Percentiles rank a stretch among this genome's conserved stretches.
Evolutionary conservation across 2,329 filamentous ascomycete genomes (phyloP).

Genomic region (Cercospora beticola): DNA sequence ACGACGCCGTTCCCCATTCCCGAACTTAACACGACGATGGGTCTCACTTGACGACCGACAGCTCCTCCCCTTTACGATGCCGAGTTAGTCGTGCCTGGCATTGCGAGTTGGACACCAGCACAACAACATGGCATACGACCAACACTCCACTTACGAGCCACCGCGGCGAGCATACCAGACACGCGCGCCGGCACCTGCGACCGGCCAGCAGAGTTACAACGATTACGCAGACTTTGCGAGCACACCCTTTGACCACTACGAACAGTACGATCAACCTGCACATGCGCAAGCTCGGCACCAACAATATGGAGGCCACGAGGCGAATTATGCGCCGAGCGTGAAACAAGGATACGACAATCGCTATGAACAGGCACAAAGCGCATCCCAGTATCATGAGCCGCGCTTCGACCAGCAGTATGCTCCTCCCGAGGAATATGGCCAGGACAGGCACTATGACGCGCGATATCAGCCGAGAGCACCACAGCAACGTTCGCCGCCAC

Average conservation of each 20-base stretch:
- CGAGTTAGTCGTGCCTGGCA: not conserved
- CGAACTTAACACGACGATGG: not conserved
- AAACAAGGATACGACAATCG: conserved; percentile 15
- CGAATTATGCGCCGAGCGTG: conserved; percentile 16
- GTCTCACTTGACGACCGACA: not conserved
- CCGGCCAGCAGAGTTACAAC: conserved; percentile 17
- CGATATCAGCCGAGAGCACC: conserved; percentile 32
- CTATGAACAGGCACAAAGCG: conserved; percentile 17
- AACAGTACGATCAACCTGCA: conserved; percentile 22
- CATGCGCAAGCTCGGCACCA: conserved; percentile 19
- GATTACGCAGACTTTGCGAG: conserved; percentile 22
- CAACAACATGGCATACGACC: conserved; percentile 31
- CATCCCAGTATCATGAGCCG: conserved; percentile 8
- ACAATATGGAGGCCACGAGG: conserved; percentile 15
- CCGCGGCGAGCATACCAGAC: conserved; percentile 25
- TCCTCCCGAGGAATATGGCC: conserved; percentile 16
- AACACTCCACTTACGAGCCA: conserved; percentile 28
- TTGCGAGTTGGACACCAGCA: conserved; percentile 1
- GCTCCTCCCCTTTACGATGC: not conserved
- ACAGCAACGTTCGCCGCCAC: conserved; percentile 13
- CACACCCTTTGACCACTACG: conserved; percentile 23
- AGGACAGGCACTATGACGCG: conserved; percentile 30
- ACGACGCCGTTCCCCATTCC: not conserved
- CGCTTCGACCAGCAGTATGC: conserved; percentile 19
- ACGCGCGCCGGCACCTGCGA: conserved; percentile 18